Conservation (phyloP, 208 protist genomes). For the Sergeia podlipaevii region DNA sequence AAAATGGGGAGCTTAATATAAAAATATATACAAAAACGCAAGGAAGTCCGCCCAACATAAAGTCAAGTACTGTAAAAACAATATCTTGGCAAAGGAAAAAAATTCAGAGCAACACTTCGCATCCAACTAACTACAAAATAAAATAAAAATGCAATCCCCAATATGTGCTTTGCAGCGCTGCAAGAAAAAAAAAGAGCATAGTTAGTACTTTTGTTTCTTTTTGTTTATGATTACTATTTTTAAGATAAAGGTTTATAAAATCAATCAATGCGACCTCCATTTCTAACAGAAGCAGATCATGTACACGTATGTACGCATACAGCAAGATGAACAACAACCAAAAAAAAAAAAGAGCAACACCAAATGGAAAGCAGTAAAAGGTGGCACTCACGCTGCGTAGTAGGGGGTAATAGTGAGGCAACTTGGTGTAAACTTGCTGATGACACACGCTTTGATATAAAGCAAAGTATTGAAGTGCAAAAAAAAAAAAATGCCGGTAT, state of each 20-base stretch:
- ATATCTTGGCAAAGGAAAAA: too few species aligned
- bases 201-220: slow-evolving; percentile 1
- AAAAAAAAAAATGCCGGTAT: slow-evolving; percentile 18
- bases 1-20: slow-evolving; percentile 1
- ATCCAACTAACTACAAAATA: too few species aligned
- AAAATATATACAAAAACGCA: slow-evolving; percentile 6
- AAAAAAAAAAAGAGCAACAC: slow-evolving; percentile 9
- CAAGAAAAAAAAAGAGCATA: not conserved
- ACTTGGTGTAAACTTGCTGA: not conserved
- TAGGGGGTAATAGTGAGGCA: not conserved
- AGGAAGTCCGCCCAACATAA: too few species aligned
- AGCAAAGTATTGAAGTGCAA: not conserved
- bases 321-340: slow-evolving; percentile 5
- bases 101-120: too few species aligned
- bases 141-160: not conserved
- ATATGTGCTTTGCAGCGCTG: not conserved
- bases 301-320: slow-evolving; percentile 3
- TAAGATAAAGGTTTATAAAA: not conserved
- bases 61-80: too few species aligned
- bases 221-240: not conserved
- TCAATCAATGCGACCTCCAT: too few species aligned
- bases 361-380: not conserved
- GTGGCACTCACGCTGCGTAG: not conserved
- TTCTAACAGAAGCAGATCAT: too few species aligned
- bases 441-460: not conserved